Evolutionary conservation across 768 basidiomycete species (phyloP).

Genomic region (Leucocoprinus sp.): DNA sequence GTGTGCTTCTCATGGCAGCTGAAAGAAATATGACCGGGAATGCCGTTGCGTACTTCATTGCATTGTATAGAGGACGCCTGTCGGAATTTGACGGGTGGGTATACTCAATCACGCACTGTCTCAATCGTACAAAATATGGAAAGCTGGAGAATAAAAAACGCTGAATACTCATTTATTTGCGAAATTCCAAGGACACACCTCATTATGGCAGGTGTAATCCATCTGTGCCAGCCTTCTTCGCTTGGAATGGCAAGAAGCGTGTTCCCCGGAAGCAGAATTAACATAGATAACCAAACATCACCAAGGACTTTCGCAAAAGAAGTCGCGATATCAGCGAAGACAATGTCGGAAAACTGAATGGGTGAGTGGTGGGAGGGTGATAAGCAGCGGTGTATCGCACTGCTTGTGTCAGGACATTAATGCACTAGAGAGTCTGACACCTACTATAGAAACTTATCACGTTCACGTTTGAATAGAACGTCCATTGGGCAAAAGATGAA

Average conservation of each 20-base stretch:
- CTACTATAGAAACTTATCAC: constrained; percentile 73
- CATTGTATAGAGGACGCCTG: constrained; percentile 77
- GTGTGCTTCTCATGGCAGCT: constrained; percentile 75
- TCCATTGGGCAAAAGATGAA: constrained; percentile 62
- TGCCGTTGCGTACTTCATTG: constrained; percentile 91
- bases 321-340: constrained; percentile 92
- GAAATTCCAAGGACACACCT: constrained; percentile 43
- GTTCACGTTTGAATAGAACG: constrained; percentile 57
- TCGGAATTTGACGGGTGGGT: constrained; percentile 51
- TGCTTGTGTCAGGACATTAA: constrained; percentile 22
- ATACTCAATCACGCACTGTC: constrained; percentile 92
- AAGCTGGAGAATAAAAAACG: constrained; percentile 31
- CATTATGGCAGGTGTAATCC: constrained; percentile 80
- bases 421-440: constrained; percentile 22
- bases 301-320: constrained; percentile 96
- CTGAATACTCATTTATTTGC: not conserved
- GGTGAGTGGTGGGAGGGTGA: constrained; percentile 51
- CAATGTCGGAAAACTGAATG: constrained; percentile 83
- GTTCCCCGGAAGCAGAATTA: constrained; percentile 81
- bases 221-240: constrained; percentile 56
- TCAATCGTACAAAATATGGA: constrained; percentile 85
- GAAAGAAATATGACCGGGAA: constrained; percentile 96
- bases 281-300: constrained; percentile 83
- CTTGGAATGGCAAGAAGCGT: constrained; percentile 59
- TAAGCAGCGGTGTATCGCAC: constrained; percentile 68